Conservation (phyloP, 2,329 filamentous ascomycete species). For the Simplicillium aogashimaense region DNA sequence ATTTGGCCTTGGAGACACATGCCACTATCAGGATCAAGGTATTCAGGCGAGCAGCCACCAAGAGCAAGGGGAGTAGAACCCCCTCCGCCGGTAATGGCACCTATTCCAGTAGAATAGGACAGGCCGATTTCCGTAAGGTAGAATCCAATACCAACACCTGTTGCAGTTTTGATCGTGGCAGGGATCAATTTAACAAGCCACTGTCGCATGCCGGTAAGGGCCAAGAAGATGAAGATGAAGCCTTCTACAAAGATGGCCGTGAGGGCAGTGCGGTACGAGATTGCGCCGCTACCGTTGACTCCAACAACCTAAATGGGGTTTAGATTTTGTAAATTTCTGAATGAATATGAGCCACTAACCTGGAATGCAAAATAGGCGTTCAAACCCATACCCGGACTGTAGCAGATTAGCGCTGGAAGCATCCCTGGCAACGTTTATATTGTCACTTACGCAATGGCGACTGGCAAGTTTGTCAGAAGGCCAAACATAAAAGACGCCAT, state of each 20-base stretch:
- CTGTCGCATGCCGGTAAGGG: conserved; percentile 60
- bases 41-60: conserved; percentile 58
- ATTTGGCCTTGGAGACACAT: conserved; percentile 55
- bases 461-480: conserved; percentile 71
- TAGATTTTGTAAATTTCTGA: not conserved
- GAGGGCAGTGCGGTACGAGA: conserved; percentile 50
- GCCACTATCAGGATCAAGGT: conserved; percentile 33
- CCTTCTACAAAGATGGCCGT: conserved; percentile 57
- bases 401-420: not conserved
- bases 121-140: conserved; percentile 56
- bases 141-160: conserved; percentile 54
- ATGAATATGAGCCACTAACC: conserved; percentile 6
- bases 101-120: conserved; percentile 75
- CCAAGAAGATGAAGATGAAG: conserved; percentile 53
- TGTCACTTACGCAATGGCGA: conserved; percentile 55
- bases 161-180: conserved; percentile 54
- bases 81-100: conserved; percentile 62
- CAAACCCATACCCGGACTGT: conserved; percentile 55
- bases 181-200: conserved; percentile 61
- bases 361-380: conserved; percentile 61
- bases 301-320: conserved; percentile 39
- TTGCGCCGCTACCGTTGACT: conserved; percentile 42
- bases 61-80: conserved; percentile 62
- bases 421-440: not conserved
- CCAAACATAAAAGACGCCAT: conserved; percentile 70